phyloP scores from a whole-genome alignment of 805 yeast species.

The Millerozyma acaciae region DNA sequence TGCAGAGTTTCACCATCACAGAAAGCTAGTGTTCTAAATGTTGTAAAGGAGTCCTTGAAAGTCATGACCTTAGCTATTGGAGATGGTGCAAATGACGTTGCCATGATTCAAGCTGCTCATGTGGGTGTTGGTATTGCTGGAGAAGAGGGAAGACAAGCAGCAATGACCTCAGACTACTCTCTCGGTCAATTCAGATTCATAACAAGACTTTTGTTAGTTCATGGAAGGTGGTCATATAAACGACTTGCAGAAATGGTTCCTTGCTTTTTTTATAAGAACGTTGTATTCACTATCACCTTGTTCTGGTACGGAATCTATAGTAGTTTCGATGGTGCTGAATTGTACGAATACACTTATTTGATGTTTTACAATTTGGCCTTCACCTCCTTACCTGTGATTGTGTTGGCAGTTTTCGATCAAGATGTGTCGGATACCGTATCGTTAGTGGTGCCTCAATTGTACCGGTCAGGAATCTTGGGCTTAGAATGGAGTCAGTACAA shows the following conservation, averaged over 20 bases:
- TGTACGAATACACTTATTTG: constrained; percentile 73
- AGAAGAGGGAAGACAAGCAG: constrained; percentile 84
- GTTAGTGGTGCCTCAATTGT: constrained; percentile 65
- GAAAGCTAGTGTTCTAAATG: constrained; percentile 68
- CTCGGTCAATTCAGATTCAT: constrained; percentile 74
- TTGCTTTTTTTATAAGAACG: constrained; percentile 73
- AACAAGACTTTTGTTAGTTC: constrained; percentile 62
- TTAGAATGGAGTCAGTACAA: constrained; percentile 57
- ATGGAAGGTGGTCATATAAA: constrained; percentile 81
- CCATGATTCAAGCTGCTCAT: constrained; percentile 84
- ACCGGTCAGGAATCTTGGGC: constrained; percentile 63
- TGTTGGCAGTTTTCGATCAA: constrained; percentile 70
- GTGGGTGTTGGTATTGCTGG: constrained; percentile 87
- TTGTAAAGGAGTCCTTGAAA: constrained; percentile 59
- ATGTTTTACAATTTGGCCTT: constrained; percentile 79
- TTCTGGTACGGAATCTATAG: constrained; percentile 74
- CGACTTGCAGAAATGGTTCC: constrained; percentile 76
- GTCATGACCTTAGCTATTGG: constrained; percentile 83
- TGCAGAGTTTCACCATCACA: constrained; percentile 84
- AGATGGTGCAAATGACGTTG: constrained; percentile 84
- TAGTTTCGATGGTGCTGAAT: constrained; percentile 70
- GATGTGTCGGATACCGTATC: constrained; percentile 67
- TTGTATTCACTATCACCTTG: constrained; percentile 65
- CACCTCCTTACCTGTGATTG: constrained; percentile 74
- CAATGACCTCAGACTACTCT: constrained; percentile 81